Evolutionary conservation across 768 basidiomycete genomes (phyloP), one percentile per base, ranked within the genome.

Genomic region (Boletus bicolor): DNA sequence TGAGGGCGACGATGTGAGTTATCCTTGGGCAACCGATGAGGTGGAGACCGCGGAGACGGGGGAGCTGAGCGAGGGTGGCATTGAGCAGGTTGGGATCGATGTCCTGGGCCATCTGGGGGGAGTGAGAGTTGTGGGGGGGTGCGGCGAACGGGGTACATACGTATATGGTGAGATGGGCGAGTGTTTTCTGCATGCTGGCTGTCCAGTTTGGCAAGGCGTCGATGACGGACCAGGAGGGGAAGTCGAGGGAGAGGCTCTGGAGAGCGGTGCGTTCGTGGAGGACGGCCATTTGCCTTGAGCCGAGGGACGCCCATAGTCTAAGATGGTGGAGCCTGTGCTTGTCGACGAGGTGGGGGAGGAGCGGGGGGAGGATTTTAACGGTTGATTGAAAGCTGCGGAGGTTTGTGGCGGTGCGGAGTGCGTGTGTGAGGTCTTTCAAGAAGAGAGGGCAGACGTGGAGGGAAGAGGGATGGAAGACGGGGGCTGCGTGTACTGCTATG

Each of bases 141-240:
- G 24, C 2, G 6, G 38, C 3, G 17, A 17, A 5, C 17, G 51
- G 44, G 44, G 26, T 12, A 75, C 86, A 53, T 63, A 89, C 89
- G 62, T 74, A 82, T 43, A 91, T 68, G 1, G 82, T 82, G 59
- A 91, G 71, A 32, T 72, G 77, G 2, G 75, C 77, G 60, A 89
- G 70, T 1, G 79, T 81, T 26, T 59, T 66, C 43, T 70, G 69
- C 46, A 85, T 64, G 28, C 64, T 63, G 7, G 63, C 62, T 3
- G 76, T 68, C 88, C 89, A 91, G 21, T 59, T 66, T 10, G 88
- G 85, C 19, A 91, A 64, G 7, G 74, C 60, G 63, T 86, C 79
- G 50, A 86, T 72, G 21, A 86, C 69, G 59, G 79, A 80, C 83
- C 84, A 85, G 4, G 82, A 82, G n/a, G 83, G 80, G 49, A 69